These are phyloP conservation scores for Microdochium paspali DNA, from an alignment of 2,329 filamentous ascomycete species.

Conservation along the genomic window DNA sequence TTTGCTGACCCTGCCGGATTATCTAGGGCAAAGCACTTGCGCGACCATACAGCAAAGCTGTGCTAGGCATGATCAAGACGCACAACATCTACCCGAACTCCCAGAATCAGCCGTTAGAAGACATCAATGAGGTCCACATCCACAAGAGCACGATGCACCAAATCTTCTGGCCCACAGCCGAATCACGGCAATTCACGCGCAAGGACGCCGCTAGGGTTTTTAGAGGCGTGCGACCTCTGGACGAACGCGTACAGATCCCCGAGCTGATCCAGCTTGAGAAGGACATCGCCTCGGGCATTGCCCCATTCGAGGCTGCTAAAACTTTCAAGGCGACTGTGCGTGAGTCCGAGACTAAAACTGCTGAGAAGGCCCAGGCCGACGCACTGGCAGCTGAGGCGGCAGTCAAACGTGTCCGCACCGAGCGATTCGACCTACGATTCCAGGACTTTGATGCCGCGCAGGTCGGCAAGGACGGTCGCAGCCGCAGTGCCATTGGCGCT, in stretches of 20 bases:
- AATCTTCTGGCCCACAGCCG: constrained; percentile 54
- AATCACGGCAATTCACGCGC: constrained; percentile 54
- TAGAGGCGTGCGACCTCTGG: constrained; percentile 48
- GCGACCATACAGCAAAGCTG: constrained; percentile 63
- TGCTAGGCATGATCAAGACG: constrained; percentile 71
- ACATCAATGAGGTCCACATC: constrained; percentile 56
- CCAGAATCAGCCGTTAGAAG: constrained; percentile 42
- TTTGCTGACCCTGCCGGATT: constrained; percentile 10
- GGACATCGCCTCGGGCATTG: constrained; percentile 28
- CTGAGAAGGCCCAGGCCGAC: constrained; percentile 23
- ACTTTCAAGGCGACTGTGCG: constrained; percentile 28
- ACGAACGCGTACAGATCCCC: constrained; percentile 52
- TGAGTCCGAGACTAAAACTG: constrained; percentile 32
- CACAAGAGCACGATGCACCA: constrained; percentile 53
- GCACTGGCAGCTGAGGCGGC: constrained; percentile 20
- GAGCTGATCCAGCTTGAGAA: constrained; percentile 49
- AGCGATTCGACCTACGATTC: constrained; percentile 56
- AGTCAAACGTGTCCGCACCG: constrained; percentile 35
- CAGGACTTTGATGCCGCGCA: constrained; percentile 47
- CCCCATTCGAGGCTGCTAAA: constrained; percentile 24
- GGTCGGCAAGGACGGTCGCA: constrained; percentile 43
- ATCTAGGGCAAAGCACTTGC: constrained; percentile 67
- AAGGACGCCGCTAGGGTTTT: constrained; percentile 58
- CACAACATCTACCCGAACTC: constrained; percentile 45
- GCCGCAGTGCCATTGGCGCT: constrained; percentile 44